A percentile compares a stretch with the other conserved stretches of the same genome.
Conservation (phyloP, 768 basidiomycete genomes). For the Auriscalpium orientale region DNA sequence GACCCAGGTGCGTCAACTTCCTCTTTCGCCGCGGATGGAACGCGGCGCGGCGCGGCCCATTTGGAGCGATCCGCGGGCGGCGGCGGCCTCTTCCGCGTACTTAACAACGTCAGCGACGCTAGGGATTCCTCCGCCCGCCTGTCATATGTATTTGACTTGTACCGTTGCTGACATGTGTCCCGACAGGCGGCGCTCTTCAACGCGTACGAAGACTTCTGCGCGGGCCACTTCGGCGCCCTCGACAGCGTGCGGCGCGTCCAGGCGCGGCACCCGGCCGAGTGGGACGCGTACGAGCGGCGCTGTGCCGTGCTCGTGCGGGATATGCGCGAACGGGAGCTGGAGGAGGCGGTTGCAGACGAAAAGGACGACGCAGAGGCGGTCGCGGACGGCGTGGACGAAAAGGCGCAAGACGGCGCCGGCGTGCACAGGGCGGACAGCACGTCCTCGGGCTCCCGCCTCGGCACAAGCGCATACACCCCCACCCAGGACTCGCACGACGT, state of each 20-base stretch:
- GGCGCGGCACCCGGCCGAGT: slow-evolving; percentile 59
- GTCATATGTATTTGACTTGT: too few species aligned
- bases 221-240: slow-evolving; percentile 77
- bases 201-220: slow-evolving; percentile 81
- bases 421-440: too few species aligned
- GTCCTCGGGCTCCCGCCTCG: too few species aligned
- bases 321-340: background rate
- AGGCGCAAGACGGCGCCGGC: background rate
- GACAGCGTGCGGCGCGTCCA: slow-evolving; percentile 63
- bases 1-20: slow-evolving; percentile 15
- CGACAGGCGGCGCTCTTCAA: slow-evolving; percentile 64
- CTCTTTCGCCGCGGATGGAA: background rate
- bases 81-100: too few species aligned
- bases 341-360: background rate
- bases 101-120: too few species aligned
- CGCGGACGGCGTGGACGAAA: background rate
- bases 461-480: too few species aligned
- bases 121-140: too few species aligned
- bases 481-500: slow-evolving; percentile 4
- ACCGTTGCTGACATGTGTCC: background rate
- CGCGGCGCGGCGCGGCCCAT: slow-evolving; percentile 1
- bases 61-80: background rate
- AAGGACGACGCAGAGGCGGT: background rate
- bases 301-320: slow-evolving; percentile 53
- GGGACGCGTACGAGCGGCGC: slow-evolving; percentile 77